phyloP scores from a whole-genome alignment of 352 stramenopile species.

The Phytophthora tubulina region DNA sequence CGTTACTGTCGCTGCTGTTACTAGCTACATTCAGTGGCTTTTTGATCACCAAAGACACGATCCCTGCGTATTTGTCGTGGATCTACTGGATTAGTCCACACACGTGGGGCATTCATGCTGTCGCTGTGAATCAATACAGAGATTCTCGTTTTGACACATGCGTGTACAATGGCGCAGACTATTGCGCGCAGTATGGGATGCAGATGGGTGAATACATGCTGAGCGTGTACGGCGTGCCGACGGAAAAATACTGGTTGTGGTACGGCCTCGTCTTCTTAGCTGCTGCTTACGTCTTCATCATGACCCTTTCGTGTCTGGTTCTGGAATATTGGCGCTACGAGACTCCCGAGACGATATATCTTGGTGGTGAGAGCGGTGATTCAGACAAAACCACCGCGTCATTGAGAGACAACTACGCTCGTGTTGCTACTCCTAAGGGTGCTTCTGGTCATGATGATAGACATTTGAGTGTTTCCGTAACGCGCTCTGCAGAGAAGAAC shows the following conservation, averaged over 20 bases:
- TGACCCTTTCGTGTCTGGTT: constrained; percentile 41
- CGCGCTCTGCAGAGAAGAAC: constrained; percentile 61
- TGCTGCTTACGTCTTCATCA: constrained; percentile 46
- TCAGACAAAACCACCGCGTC: background rate
- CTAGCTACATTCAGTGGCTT: constrained; percentile 64
- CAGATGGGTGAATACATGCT: constrained; percentile 48
- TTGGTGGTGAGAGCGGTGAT: background rate
- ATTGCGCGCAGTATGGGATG: constrained; percentile 46
- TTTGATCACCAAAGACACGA: constrained; percentile 50
- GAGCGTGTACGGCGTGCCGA: constrained; percentile 42
- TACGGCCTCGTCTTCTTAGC: constrained; percentile 43
- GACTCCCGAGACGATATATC: constrained; percentile 18
- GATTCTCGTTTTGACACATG: constrained; percentile 39
- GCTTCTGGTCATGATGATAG: background rate
- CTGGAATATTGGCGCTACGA: constrained; percentile 52
- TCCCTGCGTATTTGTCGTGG: constrained; percentile 62
- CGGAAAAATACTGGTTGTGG: constrained; percentile 48
- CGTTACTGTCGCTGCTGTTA: constrained; percentile 53
- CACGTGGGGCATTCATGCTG: constrained; percentile 46
- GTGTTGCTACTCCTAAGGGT: constrained; percentile 12
- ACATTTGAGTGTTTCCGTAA: constrained; percentile 38
- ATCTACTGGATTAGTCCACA: constrained; percentile 73
- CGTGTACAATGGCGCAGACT: constrained; percentile 44
- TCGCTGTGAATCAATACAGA: constrained; percentile 54
- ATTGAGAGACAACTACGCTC: constrained; percentile 14